Conservation (phyloP, 768 basidiomycete genomes). For the Chalciporus piperatus region DNA sequence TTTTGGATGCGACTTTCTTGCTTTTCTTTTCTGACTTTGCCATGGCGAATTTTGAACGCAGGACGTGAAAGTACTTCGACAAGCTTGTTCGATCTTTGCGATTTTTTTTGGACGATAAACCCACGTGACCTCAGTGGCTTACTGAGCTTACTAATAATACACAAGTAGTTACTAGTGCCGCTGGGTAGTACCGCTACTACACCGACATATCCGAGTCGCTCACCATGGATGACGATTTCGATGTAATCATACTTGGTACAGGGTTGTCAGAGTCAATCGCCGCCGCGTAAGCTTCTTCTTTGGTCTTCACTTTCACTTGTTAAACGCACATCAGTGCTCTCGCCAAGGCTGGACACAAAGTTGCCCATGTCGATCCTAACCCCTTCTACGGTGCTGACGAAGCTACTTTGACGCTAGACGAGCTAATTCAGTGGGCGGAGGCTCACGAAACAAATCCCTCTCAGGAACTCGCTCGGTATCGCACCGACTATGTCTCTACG, state of each 20-base stretch:
- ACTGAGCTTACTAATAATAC: background rate
- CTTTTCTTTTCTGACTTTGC: constrained; percentile 38
- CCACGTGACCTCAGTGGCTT: constrained; percentile 19
- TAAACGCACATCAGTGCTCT: constrained; percentile 58
- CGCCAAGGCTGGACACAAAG: constrained; percentile 81
- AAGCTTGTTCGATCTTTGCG: background rate
- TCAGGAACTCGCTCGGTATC: constrained; percentile 15
- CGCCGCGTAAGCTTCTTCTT: constrained; percentile 68
- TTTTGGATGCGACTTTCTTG: constrained; percentile 35
- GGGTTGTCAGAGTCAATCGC: constrained; percentile 81
- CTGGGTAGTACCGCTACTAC: background rate
- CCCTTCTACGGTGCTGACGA: constrained; percentile 82
- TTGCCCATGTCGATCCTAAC: constrained; percentile 86
- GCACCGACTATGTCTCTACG: constrained; percentile 40
- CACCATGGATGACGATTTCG: constrained; percentile 47
- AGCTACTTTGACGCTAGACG: constrained; percentile 79
- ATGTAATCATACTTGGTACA: constrained; percentile 72
- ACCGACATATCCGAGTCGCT: background rate
- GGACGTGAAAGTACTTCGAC: background rate
- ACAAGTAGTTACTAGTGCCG: background rate
- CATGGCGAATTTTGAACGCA: constrained; percentile 27
- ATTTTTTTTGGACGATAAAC: constrained; percentile 18
- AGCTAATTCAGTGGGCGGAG: constrained; percentile 71
- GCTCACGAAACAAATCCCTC: constrained; percentile 22
- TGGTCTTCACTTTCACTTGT: background rate